phyloP scores from a whole-genome alignment of 495 filamentous ascomycete species.

The Tuber magnatum region DNA sequence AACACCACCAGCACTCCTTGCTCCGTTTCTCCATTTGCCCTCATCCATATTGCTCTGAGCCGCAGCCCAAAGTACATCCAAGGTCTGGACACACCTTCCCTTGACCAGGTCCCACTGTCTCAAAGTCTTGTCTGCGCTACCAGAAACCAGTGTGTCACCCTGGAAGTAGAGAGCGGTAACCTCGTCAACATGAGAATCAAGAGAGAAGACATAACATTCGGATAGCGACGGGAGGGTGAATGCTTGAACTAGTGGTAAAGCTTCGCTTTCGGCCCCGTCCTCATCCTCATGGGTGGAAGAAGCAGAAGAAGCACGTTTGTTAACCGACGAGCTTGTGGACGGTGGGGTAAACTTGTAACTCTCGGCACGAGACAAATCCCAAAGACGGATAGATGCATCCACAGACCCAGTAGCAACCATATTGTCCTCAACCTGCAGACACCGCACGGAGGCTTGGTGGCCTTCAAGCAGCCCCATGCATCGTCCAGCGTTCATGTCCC shows the following conservation, averaged over 20 bases:
- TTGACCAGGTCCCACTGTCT: constrained; percentile 96
- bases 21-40: constrained; percentile 53
- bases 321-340: constrained; percentile 30
- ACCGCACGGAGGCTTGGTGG: constrained; percentile 87
- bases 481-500: constrained; percentile 87
- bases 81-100: constrained; percentile 90
- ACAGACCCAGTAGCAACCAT: constrained; percentile 90
- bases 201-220: constrained; percentile 77
- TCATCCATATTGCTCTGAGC: constrained; percentile 72
- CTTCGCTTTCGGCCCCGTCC: constrained; percentile 55
- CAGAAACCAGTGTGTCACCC: constrained; percentile 82
- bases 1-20: constrained; percentile 51
- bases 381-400: constrained; percentile 90
- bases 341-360: constrained; percentile 44
- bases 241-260: constrained; percentile 50
- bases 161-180: constrained; percentile 89
- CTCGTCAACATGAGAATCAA: constrained; percentile 87
- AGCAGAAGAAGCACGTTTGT: constrained; percentile 31
- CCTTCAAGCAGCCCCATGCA: constrained; percentile 88
- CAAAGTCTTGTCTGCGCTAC: constrained; percentile 92
- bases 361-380: constrained; percentile 75
- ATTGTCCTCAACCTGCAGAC: constrained; percentile 91
- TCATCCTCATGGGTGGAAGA: constrained; percentile 55
- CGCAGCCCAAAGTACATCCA: constrained; percentile 98
- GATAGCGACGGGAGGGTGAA: constrained; percentile 50